Conservation (phyloP, 208 protist genomes). For the Wallacemonas sp. region DNA sequence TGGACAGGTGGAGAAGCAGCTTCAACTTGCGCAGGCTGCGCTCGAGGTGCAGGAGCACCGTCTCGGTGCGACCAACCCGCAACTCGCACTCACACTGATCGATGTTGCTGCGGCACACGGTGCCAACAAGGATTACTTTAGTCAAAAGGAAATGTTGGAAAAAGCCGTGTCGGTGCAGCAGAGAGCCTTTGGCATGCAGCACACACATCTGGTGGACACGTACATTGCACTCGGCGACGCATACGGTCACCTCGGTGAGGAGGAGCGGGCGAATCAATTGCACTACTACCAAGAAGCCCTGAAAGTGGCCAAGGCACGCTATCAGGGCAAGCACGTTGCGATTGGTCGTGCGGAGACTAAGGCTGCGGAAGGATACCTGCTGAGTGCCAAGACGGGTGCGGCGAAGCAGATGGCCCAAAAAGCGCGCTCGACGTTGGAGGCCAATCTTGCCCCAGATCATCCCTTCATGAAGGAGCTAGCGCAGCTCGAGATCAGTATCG, state of each 20-base stretch:
- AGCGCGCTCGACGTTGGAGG: slow-evolving; percentile 50
- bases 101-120: slow-evolving; percentile 70
- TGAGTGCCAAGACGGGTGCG: slow-evolving; percentile 44
- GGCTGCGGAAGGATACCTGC: slow-evolving; percentile 54
- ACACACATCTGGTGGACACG: slow-evolving; percentile 69
- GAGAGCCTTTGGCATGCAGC: slow-evolving; percentile 78
- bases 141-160: slow-evolving; percentile 71
- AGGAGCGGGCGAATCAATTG: slow-evolving; percentile 42
- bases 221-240: slow-evolving; percentile 73
- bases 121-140: slow-evolving; percentile 67
- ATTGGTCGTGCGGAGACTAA: slow-evolving; percentile 63
- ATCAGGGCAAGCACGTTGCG: slow-evolving; percentile 57
- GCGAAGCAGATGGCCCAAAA: slow-evolving; percentile 45
- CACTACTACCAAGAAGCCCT: slow-evolving; percentile 75
- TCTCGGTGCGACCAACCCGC: slow-evolving; percentile 72
- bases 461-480: slow-evolving; percentile 41
- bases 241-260: slow-evolving; percentile 58
- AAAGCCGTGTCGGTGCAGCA: slow-evolving; percentile 75
- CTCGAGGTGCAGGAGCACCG: slow-evolving; percentile 75
- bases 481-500: slow-evolving; percentile 31
- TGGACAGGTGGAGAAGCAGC: slow-evolving; percentile 46
- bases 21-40: slow-evolving; percentile 62
- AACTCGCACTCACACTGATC: slow-evolving; percentile 73
- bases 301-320: slow-evolving; percentile 64
- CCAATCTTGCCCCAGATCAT: slow-evolving; percentile 50